Evolutionary conservation across 208 protist genomes (phyloP).

Genomic region (Porcisia deanei): DNA sequence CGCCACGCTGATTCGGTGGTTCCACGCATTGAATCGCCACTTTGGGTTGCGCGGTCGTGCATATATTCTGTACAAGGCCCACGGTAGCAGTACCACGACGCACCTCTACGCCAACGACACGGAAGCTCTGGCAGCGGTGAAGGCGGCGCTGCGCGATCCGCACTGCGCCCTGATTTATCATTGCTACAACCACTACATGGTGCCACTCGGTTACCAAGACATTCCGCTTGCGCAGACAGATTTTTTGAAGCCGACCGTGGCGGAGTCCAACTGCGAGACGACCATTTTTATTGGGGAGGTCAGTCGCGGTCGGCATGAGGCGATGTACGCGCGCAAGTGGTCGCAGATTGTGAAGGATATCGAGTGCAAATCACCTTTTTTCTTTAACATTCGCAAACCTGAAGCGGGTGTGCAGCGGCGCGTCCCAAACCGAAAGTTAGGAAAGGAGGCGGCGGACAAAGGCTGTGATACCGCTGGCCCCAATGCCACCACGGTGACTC

Average conservation of each 20-base stretch:
- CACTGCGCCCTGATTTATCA: conserved; percentile 92
- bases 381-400: conserved; percentile 89
- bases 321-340: conserved; percentile 87
- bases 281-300: conserved; percentile 92
- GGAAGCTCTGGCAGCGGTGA: conserved; percentile 61
- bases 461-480: not conserved
- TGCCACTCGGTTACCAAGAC: conserved; percentile 89
- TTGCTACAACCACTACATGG: conserved; percentile 95
- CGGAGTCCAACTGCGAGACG: conserved; percentile 56
- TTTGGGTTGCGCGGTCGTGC: conserved; percentile 59
- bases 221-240: conserved; percentile 74
- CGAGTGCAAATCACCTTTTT: conserved; percentile 69
- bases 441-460: not conserved
- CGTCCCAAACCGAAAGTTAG: conserved; percentile 29
- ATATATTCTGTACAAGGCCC: conserved; percentile 87
- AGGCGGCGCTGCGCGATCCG: conserved; percentile 64
- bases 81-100: conserved; percentile 64
- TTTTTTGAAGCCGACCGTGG: conserved; percentile 60
- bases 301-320: conserved; percentile 81
- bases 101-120: conserved; percentile 59
- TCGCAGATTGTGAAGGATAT: conserved; percentile 83
- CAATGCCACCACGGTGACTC: not conserved
- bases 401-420: conserved; percentile 81
- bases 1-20: conserved; percentile 89
- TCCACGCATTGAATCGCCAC: conserved; percentile 84